Base-by-base conservation (phyloP, 2,329 filamentous ascomycete genomes). In the Trichophyton rubrum region DNA sequence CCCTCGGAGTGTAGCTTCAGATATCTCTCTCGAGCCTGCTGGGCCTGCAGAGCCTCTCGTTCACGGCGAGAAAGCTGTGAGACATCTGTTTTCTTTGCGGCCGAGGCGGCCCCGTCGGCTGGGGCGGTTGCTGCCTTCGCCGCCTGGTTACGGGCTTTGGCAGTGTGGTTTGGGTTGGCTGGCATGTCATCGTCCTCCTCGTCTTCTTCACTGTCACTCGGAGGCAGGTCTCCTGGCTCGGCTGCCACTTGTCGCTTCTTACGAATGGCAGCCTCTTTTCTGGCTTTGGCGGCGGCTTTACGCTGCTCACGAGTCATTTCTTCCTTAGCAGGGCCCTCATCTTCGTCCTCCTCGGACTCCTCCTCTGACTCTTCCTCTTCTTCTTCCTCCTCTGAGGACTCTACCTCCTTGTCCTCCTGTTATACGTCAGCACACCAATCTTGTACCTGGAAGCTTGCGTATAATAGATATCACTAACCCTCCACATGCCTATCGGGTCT, bases 1-100 rank as follows among this genome's bases (percentile, higher is more conserved):
- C 92, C 92, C 70, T 90, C 88, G 61, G 90, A 89, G 70, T 96
- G 92, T 68, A 96, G 74, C 77, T 95, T 95, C 79, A 90, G 83
- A 71, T 96, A 96, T 66, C 85, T 82, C 79, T 96, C 91, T 73
- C 90, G 91, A 33, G 89, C 90, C 72, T 92, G 88, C 64, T 87
- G 86, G 1, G 91, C 91, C 76, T 96, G 88, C 38, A 93, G 70
- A 1, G 91, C 88, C 78, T 97, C 86, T 20, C 85, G 77, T 77
- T 89, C 86, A 33, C 84, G 80, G 57, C 86, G 79, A 41, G 82
- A 85, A 55, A 89, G 75, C 70, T 87, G 82, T 24, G 75, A 75
- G 43, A 72, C 70, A 59, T 77, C 77, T 43, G 68, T 73, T 72
- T 76, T 85, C 80, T 73, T 82, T 75, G 59, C 80, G 73, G 70